phyloP scores from a whole-genome alignment of 2,329 filamentous ascomycete genomes.

The Venturia aucupariae region DNA sequence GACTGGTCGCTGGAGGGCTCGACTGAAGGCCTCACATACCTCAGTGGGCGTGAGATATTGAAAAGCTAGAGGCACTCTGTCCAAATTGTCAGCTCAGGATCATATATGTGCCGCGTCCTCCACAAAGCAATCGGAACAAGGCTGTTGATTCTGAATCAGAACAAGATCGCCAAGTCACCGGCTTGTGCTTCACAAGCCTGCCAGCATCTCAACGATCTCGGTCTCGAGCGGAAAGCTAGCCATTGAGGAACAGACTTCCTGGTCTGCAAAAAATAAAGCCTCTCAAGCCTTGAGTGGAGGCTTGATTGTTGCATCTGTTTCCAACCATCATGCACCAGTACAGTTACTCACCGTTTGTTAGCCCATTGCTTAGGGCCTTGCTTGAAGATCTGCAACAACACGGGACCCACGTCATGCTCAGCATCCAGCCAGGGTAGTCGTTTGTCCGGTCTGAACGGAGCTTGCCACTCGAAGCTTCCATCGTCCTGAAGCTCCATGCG shows the following conservation, averaged over 20 bases:
- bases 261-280: no score
- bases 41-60: constrained; percentile 77
- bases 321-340: no score
- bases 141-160: not conserved
- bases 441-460: constrained; percentile 82
- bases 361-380: constrained; percentile 83
- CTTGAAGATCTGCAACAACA: constrained; percentile 89
- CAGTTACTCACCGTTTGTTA: constrained; percentile 49
- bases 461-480: constrained; percentile 84
- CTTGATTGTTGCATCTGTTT: no score
- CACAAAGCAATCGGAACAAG: not conserved
- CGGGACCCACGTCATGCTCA: constrained; percentile 90
- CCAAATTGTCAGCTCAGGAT: not conserved
- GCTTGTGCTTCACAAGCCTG: not conserved
- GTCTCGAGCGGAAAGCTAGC: not conserved
- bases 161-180: not conserved
- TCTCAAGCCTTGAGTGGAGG: no score
- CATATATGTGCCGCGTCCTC: not conserved
- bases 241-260: no score
- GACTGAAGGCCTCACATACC: constrained; percentile 70
- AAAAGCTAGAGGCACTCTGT: constrained; percentile 78
- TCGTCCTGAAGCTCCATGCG: constrained; percentile 84
- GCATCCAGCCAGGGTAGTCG: constrained; percentile 92
- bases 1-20: constrained; percentile 68
- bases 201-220: not conserved